Evolutionary conservation across 208 protist genomes (phyloP).

Genomic region (Perkinsela sp.): DNA sequence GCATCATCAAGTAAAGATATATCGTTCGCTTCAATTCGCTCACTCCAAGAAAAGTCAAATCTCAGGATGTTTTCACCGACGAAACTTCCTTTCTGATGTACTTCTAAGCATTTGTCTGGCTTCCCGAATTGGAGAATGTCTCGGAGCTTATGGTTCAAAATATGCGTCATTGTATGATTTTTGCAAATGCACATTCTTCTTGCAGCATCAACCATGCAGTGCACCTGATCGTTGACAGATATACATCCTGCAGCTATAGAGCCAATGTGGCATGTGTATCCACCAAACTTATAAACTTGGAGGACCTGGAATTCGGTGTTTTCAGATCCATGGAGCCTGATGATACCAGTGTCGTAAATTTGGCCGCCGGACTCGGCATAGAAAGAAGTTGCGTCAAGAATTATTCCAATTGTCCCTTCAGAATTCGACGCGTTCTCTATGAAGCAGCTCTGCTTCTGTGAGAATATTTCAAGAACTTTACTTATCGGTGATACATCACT

Average conservation of each 20-base stretch:
- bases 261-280: constrained; percentile 86
- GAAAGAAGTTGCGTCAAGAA: constrained; percentile 82
- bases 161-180: constrained; percentile 92
- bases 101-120: constrained; percentile 37
- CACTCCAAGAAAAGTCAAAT: constrained; percentile 85
- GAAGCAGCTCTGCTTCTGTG: constrained; percentile 19
- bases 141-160: constrained; percentile 84
- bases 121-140: constrained; percentile 51
- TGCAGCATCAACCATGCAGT: constrained; percentile 61
- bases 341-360: constrained; percentile 76
- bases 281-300: constrained; percentile 70
- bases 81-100: constrained; percentile 77
- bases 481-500: constrained; percentile 29
- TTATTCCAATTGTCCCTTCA: constrained; percentile 45
- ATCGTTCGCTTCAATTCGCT: constrained; percentile 40
- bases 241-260: constrained; percentile 35
- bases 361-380: constrained; percentile 91
- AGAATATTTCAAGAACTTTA: constrained; percentile 33
- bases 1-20: constrained; percentile 45
- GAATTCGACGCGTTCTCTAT: constrained; percentile 22
- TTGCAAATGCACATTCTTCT: constrained; percentile 32
- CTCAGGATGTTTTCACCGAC: constrained; percentile 68
- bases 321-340: constrained; percentile 12
- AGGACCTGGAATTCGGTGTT: constrained; percentile 54
- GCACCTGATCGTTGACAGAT: constrained; percentile 21